Evolutionary conservation across 257 asterid species (phyloP), one percentile per base, ranked within the genome.

Genomic region (Solanum phureja): DNA sequence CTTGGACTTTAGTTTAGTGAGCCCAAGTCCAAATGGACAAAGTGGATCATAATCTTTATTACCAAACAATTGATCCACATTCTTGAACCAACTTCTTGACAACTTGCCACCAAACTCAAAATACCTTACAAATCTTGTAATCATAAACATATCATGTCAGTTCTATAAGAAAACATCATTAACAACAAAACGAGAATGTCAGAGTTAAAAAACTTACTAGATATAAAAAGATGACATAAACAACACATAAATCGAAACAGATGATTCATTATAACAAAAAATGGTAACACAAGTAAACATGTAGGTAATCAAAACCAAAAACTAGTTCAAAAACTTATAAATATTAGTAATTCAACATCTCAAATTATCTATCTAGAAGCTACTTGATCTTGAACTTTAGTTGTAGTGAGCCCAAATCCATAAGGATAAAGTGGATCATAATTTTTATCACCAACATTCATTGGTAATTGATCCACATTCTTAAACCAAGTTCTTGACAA

Each of bases 351-450:
- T 23, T 60, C 11, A 23, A 3, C 3, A 6, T 75, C 19, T 35
- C 82, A 1, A 21, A 8, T 5, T 77, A 2, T 77, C 84, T 77
- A 79, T 27, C 85, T 79, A 24, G 64, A 79, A 44, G 85, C 85
- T 14, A 79, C 31, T 79, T 79, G 66, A 58, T 44, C 66, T 27
- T 44, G 66, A 7, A 44, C 66, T 79, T 79, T 27, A 27, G 24
- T 38, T 1, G 96, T 92, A 18, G 91, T 87, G 56, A 94, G 93
- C 12, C 98, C 98, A 87, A 74, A 93, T 4, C 95, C 95, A 69
- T 90, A 87, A 2, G 95, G 95, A 60, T 89, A 95, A 27, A 95
- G 92, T 27, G 98, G 95, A 91, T 94, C 94, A 86, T 93, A 94
- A 68, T 91, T 81, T 6, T 38, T 9, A 84, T 95, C 96, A 0